Evolutionary conservation across 2,329 filamentous ascomycete species (phyloP), one percentile per base, ranked within the genome.

Genomic region (Neonectria neomacrospora): DNA sequence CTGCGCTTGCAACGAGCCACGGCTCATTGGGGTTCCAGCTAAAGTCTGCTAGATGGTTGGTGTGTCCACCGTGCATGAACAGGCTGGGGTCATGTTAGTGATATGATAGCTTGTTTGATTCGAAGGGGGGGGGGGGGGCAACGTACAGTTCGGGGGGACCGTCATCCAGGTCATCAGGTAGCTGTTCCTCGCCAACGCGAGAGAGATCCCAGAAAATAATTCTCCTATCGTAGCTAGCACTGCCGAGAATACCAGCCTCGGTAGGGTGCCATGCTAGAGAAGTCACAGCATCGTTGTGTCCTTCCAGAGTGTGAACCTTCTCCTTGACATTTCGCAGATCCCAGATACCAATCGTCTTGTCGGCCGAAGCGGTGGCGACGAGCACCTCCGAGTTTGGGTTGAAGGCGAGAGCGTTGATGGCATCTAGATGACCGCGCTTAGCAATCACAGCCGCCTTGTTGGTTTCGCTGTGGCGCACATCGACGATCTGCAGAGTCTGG

Each of bases 21-120:
- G 95, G 94, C 74, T 97, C 94, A 76, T 97, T 97, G 71, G 89
- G 88, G 79, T 99, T 99, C 95, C 95, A 99, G 80, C 91, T 95
- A 75, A 99, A 99, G 79, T 99, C 96, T 37, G 93, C 94, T 65
- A 99, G 88, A 70, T 96, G 91, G 80, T 97, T 97, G 11, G 96
- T 99, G 82, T 99, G 96, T 32, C 96, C 96, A 65, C 96, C 96
- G 74, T 99, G 96, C 94, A 99, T 98, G 81, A 99, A 99, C 1
- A 99, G 83, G 50, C 92, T 94, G 63, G 6, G 42, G 56, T 34
- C 6, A 18, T 5, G 41, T 64, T 50, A 68, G 68, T 76, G 68
- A 77, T 70, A 54, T 63, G 42, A 5, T 12, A 18, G 18, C 9
- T 5, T n/a, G 14, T 8, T n/a, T 32, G 16, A 1, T 5, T 16